Evolutionary conservation across 148 eudicot genomes (phyloP), one percentile per base, ranked within the genome.

Genomic region (Chenopodium quinoa): DNA sequence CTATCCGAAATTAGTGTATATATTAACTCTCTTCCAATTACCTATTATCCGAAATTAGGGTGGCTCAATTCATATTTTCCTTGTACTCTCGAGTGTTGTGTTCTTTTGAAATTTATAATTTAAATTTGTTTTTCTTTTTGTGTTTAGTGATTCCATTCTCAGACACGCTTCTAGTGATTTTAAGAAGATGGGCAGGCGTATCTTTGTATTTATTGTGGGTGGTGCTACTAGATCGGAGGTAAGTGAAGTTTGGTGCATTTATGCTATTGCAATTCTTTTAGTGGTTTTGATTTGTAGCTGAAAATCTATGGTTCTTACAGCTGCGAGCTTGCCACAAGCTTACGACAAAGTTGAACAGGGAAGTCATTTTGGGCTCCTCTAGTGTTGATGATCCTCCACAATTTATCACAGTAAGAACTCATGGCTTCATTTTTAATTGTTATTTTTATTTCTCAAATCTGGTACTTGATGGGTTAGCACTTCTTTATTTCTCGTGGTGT

Each of bases 191-290:
- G 99, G 98, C 81, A 94, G 84, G 78, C 93, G 97, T 58, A 88
- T 96, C 70, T 93, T 96, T 85, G 92, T 96, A 82, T 93, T 96
- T 82, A 91, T 96, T 68, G 95, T 92, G 63, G 99, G 99, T 71
- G 97, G 98, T 69, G 99, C 98, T 78, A 93, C 97, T 75, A 87
- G 99, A 71, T 93, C 98, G 47, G 98, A 96, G 97, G 99, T 92
- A 86, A 68, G 81, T 84, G 29, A 69, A 19, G 27, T 69, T 52
- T 25, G 2, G 17, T n/a, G 52, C 75, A 16, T 77, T 54, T 76
- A 58, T 40, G 50, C 67, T 74, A 23, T 40, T 37, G 48, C 44
- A 17, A 62, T 20, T 84, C 31, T 73, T 60, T 56, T 1, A 60
- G 54, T 37, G 52, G 46, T 19, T n/a, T 65, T 40, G 10, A 40